Base-by-base conservation (phyloP, 768 basidiomycete species). In the Leccinum broughii region DNA sequence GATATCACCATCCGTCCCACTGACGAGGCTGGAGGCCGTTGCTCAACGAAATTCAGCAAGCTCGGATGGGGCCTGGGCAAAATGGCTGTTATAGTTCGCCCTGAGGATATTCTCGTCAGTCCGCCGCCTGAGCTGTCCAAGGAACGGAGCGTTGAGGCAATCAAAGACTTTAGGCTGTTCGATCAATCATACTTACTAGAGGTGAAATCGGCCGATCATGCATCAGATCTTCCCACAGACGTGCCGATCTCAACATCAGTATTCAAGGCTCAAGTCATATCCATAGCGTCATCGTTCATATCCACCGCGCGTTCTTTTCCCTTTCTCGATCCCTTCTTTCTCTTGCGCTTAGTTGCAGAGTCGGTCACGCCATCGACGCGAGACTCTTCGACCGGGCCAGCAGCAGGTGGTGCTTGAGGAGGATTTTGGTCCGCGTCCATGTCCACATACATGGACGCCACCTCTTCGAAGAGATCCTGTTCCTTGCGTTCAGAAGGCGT, bases 241-340 rank as follows among this genome's bases (percentile, higher is more conserved):
- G 17, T 39, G 17, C 8, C 5, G 44, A 46, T 20, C 44, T 46
- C 20, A 20, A 46, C n/a, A 13, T 46, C 44, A 46, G 5, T 46
- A 30, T 30, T n/a, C 22, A 34, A 13, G 34, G 46, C 35, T 50
- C 28, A 69, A 11, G 56, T 57, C 4, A 50, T 65, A 35, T 71
- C 68, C 68, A 70, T 68, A 14, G 11, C 52, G 39, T 56, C 63
- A 49, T 63, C 64, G 15, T 17, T 32, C 46, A 55, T 57, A 32
- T 70, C 66, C 48, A 72, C 58, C 13, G 63, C 67, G 8, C 66
- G 69, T 39, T 73, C 69, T 28, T 72, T 73, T 11, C 71, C 71
- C 51, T 71, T 72, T 39, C 49, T 63, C 3, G 66, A 64, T 34
- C 34, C 20, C 22, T 57, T 68, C 46, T 58, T 68, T 28, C 37